phyloP scores from a whole-genome alignment of 169 alveolate genomes.

The Perkinsus olseni region DNA sequence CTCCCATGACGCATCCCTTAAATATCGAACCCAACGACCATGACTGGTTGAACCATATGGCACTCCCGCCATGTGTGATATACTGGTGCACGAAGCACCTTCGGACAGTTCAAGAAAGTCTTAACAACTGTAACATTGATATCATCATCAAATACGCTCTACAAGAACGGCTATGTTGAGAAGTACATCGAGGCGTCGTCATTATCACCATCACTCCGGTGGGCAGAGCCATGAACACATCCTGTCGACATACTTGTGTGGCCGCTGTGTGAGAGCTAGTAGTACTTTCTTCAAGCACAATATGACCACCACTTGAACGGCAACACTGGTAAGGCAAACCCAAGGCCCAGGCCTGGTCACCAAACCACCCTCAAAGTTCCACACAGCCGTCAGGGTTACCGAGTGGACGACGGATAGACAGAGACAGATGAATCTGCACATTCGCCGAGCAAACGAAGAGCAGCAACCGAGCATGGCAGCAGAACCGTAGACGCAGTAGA shows the following conservation, averaged over 20 bases:
- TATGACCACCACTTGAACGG: neutral
- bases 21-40: too few species aligned
- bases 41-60: too few species aligned
- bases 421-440: neutral
- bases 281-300: neutral
- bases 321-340: neutral
- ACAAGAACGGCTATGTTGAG: too few species aligned
- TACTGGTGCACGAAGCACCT: too few species aligned
- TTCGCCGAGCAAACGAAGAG: neutral
- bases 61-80: too few species aligned
- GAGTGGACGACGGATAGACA: neutral
- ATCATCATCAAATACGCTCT: too few species aligned
- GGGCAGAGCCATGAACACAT: neutral
- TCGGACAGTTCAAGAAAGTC: too few species aligned
- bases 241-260: neutral
- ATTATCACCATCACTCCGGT: neutral
- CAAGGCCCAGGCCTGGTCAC: neutral
- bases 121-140: too few species aligned
- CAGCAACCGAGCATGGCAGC: neutral
- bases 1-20: too few species aligned
- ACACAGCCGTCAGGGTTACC: neutral
- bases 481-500: neutral
- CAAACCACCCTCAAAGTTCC: neutral
- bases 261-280: neutral
- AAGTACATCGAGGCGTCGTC: neutral